Conservation (phyloP, 768 basidiomycete genomes). For the Pleurotus djamor region DNA sequence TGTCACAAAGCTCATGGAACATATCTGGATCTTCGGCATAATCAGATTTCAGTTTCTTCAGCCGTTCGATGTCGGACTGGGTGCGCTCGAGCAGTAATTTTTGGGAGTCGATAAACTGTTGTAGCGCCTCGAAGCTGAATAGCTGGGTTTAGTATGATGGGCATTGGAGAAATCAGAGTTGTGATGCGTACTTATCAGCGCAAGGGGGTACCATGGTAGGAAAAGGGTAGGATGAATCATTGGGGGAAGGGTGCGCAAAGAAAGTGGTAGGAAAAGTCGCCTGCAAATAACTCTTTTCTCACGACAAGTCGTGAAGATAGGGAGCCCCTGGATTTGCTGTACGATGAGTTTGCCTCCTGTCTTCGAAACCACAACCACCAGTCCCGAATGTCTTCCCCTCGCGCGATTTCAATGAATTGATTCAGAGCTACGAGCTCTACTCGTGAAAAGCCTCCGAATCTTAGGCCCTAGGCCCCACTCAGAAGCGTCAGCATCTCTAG, state of each 20-base stretch:
- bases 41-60: slow-evolving; percentile 43
- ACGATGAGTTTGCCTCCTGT: no score
- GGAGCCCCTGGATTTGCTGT: no score
- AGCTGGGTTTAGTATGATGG: not conserved
- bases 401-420: no score
- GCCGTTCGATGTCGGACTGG: slow-evolving; percentile 57
- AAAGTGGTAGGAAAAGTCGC: slow-evolving; percentile 4
- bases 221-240: not conserved
- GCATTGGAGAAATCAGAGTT: not conserved
- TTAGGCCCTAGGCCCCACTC: no score
- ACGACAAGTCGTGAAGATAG: not conserved
- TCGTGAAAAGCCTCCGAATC: no score
- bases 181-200: slow-evolving; percentile 33
- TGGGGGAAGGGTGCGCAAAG: not conserved
- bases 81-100: slow-evolving; percentile 56
- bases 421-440: no score
- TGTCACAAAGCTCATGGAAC: slow-evolving; percentile 22
- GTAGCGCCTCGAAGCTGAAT: slow-evolving; percentile 61
- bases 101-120: slow-evolving; percentile 63
- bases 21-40: slow-evolving; percentile 29
- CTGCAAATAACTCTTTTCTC: slow-evolving; percentile 4
- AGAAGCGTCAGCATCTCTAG: no score
- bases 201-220: slow-evolving; percentile 31
- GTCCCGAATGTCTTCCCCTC: no score
- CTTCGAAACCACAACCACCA: no score